Conservation (phyloP, 2,329 filamentous ascomycete species). For the Didymella lethalis region DNA sequence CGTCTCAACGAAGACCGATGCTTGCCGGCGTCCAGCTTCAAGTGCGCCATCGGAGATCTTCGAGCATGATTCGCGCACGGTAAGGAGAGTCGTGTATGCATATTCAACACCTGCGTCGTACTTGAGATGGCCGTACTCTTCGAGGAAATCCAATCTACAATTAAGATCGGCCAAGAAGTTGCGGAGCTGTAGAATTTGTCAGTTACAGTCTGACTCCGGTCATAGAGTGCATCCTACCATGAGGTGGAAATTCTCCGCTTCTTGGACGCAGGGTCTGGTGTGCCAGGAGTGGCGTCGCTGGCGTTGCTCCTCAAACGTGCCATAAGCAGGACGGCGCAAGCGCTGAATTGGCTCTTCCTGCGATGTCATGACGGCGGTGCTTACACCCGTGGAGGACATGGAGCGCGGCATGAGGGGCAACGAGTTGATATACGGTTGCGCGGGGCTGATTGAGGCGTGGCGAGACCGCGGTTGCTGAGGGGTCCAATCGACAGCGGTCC, state of each 20-base stretch:
- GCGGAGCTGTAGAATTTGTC: conserved; percentile 65
- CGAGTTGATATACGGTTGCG: conserved; percentile 30
- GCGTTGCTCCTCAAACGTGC: conserved; percentile 45
- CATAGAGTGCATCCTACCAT: conserved; percentile 40
- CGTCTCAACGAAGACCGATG: conserved; percentile 91
- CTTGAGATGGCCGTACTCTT: conserved; percentile 83
- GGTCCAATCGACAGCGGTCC: conserved; percentile 19
- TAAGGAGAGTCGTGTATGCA: conserved; percentile 84
- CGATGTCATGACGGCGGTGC: conserved; percentile 48
- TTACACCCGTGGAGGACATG: conserved; percentile 26
- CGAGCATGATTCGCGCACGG: conserved; percentile 86
- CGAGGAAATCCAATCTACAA: conserved; percentile 83
- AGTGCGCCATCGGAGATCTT: conserved; percentile 90
- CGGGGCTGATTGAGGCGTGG: conserved; percentile 34
- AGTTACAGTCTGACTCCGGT: conserved; percentile 20
- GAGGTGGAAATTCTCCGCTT: conserved; percentile 58
- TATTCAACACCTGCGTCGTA: conserved; percentile 84
- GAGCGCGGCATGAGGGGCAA: conserved; percentile 35
- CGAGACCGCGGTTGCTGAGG: conserved; percentile 21
- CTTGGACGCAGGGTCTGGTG: conserved; percentile 54
- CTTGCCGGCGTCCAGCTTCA: conserved; percentile 81
- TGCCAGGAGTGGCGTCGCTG: conserved; percentile 59
- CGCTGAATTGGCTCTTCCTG: conserved; percentile 55
- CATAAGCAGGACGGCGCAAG: conserved; percentile 48
- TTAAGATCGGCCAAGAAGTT: conserved; percentile 86